Evolutionary conservation across 2,329 filamentous ascomycete genomes (phyloP).

Genomic region (Macrophomina tecta): DNA sequence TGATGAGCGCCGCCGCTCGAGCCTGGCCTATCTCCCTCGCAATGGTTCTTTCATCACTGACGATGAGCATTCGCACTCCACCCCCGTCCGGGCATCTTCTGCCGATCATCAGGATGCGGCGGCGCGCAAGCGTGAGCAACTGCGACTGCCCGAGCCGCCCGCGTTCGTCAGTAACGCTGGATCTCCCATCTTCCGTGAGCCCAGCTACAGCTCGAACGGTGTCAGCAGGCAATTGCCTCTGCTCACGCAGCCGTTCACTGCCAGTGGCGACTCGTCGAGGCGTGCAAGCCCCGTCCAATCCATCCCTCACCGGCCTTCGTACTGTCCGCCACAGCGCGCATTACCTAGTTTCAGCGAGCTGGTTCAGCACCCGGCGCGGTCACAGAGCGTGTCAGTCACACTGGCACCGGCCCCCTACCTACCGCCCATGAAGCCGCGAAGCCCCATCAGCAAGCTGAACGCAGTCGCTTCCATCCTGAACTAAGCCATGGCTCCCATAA

Average conservation of each 20-base stretch:
- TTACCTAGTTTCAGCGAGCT: slow-evolving; percentile 43
- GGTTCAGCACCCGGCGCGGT: slow-evolving; percentile 38
- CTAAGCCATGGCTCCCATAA: not conserved
- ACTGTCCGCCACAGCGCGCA: slow-evolving; percentile 34
- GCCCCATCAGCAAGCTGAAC: slow-evolving; percentile 22
- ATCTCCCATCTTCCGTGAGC: slow-evolving; percentile 25
- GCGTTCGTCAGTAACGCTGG: slow-evolving; percentile 3
- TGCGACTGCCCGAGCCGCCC: slow-evolving; percentile 30
- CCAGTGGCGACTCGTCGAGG: slow-evolving; percentile 5
- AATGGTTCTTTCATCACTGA: slow-evolving; percentile 47
- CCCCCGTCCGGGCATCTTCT: slow-evolving; percentile 10
- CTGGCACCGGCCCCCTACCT: slow-evolving; percentile 31
- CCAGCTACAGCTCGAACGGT: slow-evolving; percentile 7
- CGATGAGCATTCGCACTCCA: slow-evolving; percentile 34
- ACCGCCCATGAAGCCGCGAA: slow-evolving; percentile 27
- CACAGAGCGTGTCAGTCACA: slow-evolving; percentile 28
- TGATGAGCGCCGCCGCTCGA: slow-evolving; percentile 46
- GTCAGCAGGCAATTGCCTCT: slow-evolving; percentile 28
- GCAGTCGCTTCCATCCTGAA: slow-evolving; percentile 25
- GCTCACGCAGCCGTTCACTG: slow-evolving; percentile 39
- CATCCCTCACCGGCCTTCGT: slow-evolving; percentile 30
- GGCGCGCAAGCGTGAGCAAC: slow-evolving; percentile 36
- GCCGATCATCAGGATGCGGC: slow-evolving; percentile 15
- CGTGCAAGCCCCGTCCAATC: slow-evolving; percentile 29
- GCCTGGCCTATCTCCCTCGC: slow-evolving; percentile 42